Conservation (phyloP, 208 protist genomes). For the Phytomonas francai region DNA sequence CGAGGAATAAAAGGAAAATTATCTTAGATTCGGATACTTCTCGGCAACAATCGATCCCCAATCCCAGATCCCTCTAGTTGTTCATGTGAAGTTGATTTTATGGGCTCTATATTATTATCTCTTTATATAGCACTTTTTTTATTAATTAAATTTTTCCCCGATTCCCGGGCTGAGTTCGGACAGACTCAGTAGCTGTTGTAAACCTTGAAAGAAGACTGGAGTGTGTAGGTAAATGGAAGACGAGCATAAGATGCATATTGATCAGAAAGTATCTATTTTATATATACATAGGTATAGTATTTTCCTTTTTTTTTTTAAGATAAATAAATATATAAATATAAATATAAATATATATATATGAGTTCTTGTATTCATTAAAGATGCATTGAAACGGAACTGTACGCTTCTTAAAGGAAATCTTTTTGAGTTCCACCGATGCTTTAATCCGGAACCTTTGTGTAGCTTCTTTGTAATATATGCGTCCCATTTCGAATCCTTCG, state of each 20-base stretch:
- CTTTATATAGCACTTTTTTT: background rate
- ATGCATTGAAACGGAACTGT: too few species aligned
- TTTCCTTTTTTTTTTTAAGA: background rate
- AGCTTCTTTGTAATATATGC: too few species aligned
- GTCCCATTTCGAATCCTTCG: too few species aligned
- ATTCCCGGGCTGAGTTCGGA: background rate
- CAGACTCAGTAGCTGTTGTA: background rate
- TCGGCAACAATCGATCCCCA: background rate
- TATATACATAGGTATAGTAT: too few species aligned
- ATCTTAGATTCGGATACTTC: background rate
- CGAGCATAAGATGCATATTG: background rate
- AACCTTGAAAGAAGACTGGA: background rate
- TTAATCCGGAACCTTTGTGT: too few species aligned
- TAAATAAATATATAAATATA: background rate
- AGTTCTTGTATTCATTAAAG: too few species aligned
- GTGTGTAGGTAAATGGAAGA: slow-evolving; percentile 1
- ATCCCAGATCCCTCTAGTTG: too few species aligned
- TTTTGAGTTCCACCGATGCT: too few species aligned
- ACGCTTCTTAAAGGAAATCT: too few species aligned
- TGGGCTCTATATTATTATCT: slow-evolving; percentile 6
- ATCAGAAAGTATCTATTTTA: too few species aligned
- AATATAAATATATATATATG: too few species aligned
- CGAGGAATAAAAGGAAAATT: background rate
- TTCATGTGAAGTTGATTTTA: slow-evolving; percentile 4
- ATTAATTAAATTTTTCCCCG: slow-evolving; percentile 4